phyloP scores from a whole-genome alignment of 306 rosid species.

The Prunus salicina region DNA sequence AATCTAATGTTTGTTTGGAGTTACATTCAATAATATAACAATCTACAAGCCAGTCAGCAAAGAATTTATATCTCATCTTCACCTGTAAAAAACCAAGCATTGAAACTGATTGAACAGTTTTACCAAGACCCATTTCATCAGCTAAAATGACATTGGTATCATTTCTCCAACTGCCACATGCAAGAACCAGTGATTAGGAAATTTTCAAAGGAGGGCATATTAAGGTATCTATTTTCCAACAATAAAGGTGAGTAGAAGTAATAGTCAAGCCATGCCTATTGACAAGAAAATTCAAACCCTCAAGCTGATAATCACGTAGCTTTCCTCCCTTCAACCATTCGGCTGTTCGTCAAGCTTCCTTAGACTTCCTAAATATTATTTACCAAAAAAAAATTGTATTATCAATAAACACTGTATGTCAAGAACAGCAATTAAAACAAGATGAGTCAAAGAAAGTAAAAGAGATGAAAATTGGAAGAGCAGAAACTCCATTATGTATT shows the following conservation, averaged over 20 bases:
- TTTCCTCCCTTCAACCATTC: constrained; percentile 97
- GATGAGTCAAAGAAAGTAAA: background rate
- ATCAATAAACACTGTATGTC: background rate
- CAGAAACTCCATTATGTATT: background rate
- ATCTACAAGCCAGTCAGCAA: constrained; percentile 11
- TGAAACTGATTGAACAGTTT: constrained; percentile 97
- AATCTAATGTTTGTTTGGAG: background rate
- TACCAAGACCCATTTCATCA: constrained; percentile 99
- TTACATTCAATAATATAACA: background rate
- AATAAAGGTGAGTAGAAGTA: background rate
- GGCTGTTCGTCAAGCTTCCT: constrained; percentile 96
- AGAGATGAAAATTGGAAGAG: background rate
- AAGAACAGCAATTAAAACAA: background rate
- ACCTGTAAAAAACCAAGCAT: constrained; percentile 99
- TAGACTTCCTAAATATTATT: constrained; percentile 72
- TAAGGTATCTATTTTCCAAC: background rate
- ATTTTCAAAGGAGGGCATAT: constrained; percentile 13
- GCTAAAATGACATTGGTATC: constrained; percentile 99
- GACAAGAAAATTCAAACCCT: constrained; percentile 99
- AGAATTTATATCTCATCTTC: constrained; percentile 15
- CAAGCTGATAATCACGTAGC: constrained; percentile 99
- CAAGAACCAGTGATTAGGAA: constrained; percentile 32
- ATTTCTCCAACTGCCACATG: constrained; percentile 87
- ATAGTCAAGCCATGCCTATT: constrained; percentile 59
- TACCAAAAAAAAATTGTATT: constrained; percentile 1